Conservation (phyloP, 768 basidiomycete genomes). For the Crepidotus variabilis region DNA sequence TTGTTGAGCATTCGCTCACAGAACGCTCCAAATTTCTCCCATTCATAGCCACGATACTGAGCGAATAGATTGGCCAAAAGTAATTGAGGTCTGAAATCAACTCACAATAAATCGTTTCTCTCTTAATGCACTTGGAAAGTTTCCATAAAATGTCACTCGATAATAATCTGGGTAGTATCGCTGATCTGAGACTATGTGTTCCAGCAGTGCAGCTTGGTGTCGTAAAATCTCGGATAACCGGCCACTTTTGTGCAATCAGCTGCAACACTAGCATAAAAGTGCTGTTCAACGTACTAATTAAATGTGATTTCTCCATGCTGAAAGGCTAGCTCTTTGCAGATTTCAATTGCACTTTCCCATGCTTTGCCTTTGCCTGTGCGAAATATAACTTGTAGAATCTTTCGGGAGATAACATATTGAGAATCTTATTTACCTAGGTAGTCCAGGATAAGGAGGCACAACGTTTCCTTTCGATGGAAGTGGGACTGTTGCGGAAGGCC, state of each 20-base stretch:
- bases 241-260: constrained; percentile 38
- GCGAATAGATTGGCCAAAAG: constrained; percentile 3
- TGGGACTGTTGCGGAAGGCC: constrained; percentile 89
- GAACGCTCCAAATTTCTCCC: constrained; percentile 89
- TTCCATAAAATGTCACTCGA: constrained; percentile 90
- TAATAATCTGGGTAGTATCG: constrained; percentile 92
- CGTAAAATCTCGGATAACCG: constrained; percentile 82
- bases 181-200: constrained; percentile 80
- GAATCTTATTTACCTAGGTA: constrained; percentile 73
- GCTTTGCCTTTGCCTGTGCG: constrained; percentile 86
- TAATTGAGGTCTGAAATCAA: constrained; percentile 10
- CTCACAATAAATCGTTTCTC: constrained; percentile 89
- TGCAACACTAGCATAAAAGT: constrained; percentile 3
- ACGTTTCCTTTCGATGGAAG: constrained; percentile 91
- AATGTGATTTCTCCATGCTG: constrained; percentile 90
- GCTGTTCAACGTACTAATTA: constrained; percentile 64
- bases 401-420: constrained; percentile 1
- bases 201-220: constrained; percentile 84
- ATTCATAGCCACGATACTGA: constrained; percentile 91
- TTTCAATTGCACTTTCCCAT: constrained; percentile 93
- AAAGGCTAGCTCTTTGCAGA: constrained; percentile 85
- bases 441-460: constrained; percentile 89
- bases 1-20: constrained; percentile 92
- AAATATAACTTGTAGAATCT: not conserved
- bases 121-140: constrained; percentile 80